Evolutionary conservation across 192 early-diverging fungal species (phyloP).

Genomic region (Backusella morwellensis): DNA sequence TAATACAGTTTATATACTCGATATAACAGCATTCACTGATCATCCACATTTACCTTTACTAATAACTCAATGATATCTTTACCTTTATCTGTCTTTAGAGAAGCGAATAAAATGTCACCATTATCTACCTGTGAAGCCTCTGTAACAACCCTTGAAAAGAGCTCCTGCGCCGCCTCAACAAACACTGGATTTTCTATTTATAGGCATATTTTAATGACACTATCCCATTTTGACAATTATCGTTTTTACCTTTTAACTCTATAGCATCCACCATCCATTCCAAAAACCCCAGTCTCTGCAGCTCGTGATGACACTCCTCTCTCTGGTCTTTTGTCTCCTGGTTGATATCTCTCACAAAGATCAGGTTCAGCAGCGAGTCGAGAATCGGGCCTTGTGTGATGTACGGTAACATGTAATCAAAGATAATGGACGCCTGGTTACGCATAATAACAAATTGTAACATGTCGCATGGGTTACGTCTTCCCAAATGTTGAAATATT

Average conservation of each 20-base stretch:
- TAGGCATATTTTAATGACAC: background rate
- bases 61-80: slow-evolving; percentile 9
- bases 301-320: background rate
- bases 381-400: slow-evolving; percentile 20
- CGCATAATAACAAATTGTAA: slow-evolving; percentile 23
- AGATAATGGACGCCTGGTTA: slow-evolving; percentile 15
- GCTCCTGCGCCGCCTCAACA: slow-evolving; percentile 18
- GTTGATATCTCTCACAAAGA: slow-evolving; percentile 27
- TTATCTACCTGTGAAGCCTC: slow-evolving; percentile 26
- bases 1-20: too few relatives aligned
- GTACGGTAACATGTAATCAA: slow-evolving; percentile 30
- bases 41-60: slow-evolving; percentile 13
- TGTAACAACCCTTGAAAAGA: slow-evolving; percentile 26
- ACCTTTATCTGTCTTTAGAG: slow-evolving; percentile 18
- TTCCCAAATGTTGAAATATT: slow-evolving; percentile 28
- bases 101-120: slow-evolving; percentile 16
- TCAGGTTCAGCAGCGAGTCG: slow-evolving; percentile 13
- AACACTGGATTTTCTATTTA: slow-evolving; percentile 8
- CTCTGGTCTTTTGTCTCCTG: slow-evolving; percentile 22
- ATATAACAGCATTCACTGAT: too few relatives aligned
- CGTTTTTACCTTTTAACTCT: background rate
- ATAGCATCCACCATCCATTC: slow-evolving; percentile 21
- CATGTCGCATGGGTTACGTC: slow-evolving; percentile 27
- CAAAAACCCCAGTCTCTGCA: slow-evolving; percentile 16
- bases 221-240: background rate